Base-by-base conservation (phyloP, 805 yeast genomes). In the Cyberlindnera samutprakarnensis region DNA sequence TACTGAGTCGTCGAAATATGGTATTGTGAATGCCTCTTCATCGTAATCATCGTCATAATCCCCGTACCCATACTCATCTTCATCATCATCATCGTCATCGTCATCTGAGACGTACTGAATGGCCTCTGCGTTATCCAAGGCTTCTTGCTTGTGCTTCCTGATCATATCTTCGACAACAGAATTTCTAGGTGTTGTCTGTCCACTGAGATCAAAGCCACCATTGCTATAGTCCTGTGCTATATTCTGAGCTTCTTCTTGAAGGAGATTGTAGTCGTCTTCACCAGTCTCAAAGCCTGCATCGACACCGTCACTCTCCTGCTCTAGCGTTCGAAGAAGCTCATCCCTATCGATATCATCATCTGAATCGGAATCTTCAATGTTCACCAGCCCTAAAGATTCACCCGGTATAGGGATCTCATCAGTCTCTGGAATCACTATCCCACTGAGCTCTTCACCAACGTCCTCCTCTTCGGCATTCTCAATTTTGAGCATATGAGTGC, bases 331-430 rank as follows among this genome's bases (percentile, higher is more conserved):
- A 23, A 66, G 57, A 28, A 64, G 54, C 36, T 65, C 70, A 35
- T 70, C 70, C 28, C 67, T 63, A 39, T 54, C 58, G 44, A 78
- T 76, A 46, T 77, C 88, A 9, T 23, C 32, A 35, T 76, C 86
- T 0, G 80, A 72, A 21, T 51, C 56, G 18, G 59, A 49, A 20
- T 52, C 57, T 24, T 50, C 54, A 32, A 46, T 46, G 24, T 39
- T 42, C 25, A 44, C 43, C 14, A 47, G 39, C 0, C 49, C 47
- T 18, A 42, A 22, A n/a, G 51, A 40, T 30, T 46, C 49, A 28
- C 38, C 44, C 1, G 37, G 25, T 11, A 43, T 36, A 13, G 46
- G 41, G 18, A 38, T 31, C 21, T 36, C 43, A 12, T 32, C 37
- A 32, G 36, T 39, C 39, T 37, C 12, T n/a, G 48, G 41, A 6